phyloP scores from a whole-genome alignment of 2,329 filamentous ascomycete genomes.

The Alternaria sp. region DNA sequence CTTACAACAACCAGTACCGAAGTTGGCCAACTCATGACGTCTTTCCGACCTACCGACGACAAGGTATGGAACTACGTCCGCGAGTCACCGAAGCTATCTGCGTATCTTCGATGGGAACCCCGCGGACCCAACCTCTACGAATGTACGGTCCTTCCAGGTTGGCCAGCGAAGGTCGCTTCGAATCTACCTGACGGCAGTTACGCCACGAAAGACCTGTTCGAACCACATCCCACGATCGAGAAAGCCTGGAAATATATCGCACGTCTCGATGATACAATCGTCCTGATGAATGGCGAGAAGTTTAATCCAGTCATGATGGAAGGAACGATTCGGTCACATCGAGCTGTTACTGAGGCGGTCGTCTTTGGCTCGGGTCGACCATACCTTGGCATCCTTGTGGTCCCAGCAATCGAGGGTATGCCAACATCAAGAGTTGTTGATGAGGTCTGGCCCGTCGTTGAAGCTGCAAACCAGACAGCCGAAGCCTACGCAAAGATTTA shows the following conservation, averaged over 20 bases:
- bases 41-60: conserved; percentile 62
- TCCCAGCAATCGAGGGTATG: conserved; percentile 48
- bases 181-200: conserved; percentile 34
- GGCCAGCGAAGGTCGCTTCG: conserved; percentile 48
- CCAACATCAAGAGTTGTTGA: conserved; percentile 44
- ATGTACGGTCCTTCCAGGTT: conserved; percentile 48
- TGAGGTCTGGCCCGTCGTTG: conserved; percentile 59
- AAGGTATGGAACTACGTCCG: conserved; percentile 69
- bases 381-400: conserved; percentile 63
- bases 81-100: conserved; percentile 52
- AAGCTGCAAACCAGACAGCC: conserved; percentile 61
- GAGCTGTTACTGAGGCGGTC: conserved; percentile 63
- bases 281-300: conserved; percentile 61
- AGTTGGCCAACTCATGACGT: conserved; percentile 70
- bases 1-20: conserved; percentile 60
- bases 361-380: conserved; percentile 65
- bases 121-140: conserved; percentile 54
- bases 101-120: conserved; percentile 54
- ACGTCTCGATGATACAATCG: conserved; percentile 58
- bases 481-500: conserved; percentile 63
- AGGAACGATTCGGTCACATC: conserved; percentile 61
- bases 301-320: conserved; percentile 62
- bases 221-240: conserved; percentile 54
- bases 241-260: conserved; percentile 59
- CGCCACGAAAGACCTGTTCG: conserved; percentile 56